A percentile compares a stretch with the other conserved stretches of the same genome.
phyloP scores from a whole-genome alignment of 306 rosid genomes.

The Datisca glomerata region DNA sequence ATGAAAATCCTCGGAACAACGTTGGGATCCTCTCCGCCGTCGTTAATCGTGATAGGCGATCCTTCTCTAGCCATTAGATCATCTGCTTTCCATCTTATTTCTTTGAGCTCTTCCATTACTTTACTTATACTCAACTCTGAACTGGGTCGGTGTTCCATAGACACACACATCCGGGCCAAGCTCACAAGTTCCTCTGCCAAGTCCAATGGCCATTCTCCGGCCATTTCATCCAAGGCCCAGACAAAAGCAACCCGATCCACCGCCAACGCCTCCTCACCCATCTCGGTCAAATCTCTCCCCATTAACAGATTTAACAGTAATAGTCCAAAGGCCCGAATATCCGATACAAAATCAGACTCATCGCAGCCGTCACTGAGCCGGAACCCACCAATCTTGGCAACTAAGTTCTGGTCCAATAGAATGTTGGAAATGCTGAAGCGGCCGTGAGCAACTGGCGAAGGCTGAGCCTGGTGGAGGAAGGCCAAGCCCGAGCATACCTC shows the following conservation, averaged over 20 bases:
- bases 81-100: conserved; percentile 40
- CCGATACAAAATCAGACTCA: conserved; percentile 16
- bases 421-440: conserved; percentile 31
- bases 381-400: conserved; percentile 40
- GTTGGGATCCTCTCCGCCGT: conserved; percentile 10
- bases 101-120: conserved; percentile 38
- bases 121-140: conserved; percentile 19
- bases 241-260: conserved; percentile 18
- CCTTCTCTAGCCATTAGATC: conserved; percentile 21
- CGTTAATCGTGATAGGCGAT: not conserved
- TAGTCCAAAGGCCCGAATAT: conserved; percentile 37
- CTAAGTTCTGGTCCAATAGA: conserved; percentile 53
- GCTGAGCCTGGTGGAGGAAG: conserved; percentile 33
- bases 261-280: too few species aligned
- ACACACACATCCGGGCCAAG: conserved; percentile 33
- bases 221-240: conserved; percentile 31
- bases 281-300: conserved; percentile 38
- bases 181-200: conserved; percentile 30
- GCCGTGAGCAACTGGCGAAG: conserved; percentile 37
- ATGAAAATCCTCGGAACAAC: conserved; percentile 47
- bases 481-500: conserved; percentile 47
- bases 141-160: too few species aligned
- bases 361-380: conserved; percentile 22
- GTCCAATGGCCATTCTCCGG: conserved; percentile 63
- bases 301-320: conserved; percentile 37